Percentiles rank a stretch among this genome's conserved stretches.
Evolutionary conservation across 2,329 filamentous ascomycete genomes (phyloP).

Genomic region (Pyricularia sp.): DNA sequence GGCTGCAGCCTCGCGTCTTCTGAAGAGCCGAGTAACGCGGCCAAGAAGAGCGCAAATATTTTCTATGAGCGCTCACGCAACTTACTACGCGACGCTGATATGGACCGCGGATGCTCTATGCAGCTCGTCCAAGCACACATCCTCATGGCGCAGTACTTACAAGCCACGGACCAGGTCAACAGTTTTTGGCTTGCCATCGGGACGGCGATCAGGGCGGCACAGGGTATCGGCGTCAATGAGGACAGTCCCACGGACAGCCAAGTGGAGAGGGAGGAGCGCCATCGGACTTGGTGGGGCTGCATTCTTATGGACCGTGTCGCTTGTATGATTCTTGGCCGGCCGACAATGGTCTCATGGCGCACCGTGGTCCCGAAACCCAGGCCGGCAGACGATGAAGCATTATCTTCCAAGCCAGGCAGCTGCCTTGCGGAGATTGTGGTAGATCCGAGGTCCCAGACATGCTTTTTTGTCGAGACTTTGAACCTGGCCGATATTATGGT

Average conservation of each 20-base stretch:
- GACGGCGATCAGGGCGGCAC: slow-evolving; percentile 9
- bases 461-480: slow-evolving; percentile 2
- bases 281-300: slow-evolving; percentile 4
- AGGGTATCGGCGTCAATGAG: slow-evolving; percentile 13
- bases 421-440: neutral
- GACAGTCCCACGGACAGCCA: slow-evolving; percentile 1
- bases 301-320: slow-evolving; percentile 1
- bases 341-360: slow-evolving; percentile 2
- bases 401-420: neutral
- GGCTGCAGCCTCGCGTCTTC: slow-evolving; percentile 1
- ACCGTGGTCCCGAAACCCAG: slow-evolving; percentile 1
- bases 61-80: slow-evolving; percentile 3
- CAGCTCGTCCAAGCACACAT: slow-evolving; percentile 5
- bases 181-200: slow-evolving; percentile 4
- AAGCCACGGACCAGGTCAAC: slow-evolving; percentile 4
- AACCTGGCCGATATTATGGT: slow-evolving; percentile 1
- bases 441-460: neutral
- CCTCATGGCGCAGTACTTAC: slow-evolving; percentile 3
- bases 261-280: neutral
- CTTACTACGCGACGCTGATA: slow-evolving; percentile 1
- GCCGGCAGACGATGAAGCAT: neutral
- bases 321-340: slow-evolving; percentile 1
- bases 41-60: neutral
- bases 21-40: neutral
- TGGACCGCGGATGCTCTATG: slow-evolving; percentile 3